Percentiles rank a stretch among this genome's conserved stretches.
phyloP scores from a whole-genome alignment of 108 stramenopile species.

The Cylindrotheca closterium region DNA sequence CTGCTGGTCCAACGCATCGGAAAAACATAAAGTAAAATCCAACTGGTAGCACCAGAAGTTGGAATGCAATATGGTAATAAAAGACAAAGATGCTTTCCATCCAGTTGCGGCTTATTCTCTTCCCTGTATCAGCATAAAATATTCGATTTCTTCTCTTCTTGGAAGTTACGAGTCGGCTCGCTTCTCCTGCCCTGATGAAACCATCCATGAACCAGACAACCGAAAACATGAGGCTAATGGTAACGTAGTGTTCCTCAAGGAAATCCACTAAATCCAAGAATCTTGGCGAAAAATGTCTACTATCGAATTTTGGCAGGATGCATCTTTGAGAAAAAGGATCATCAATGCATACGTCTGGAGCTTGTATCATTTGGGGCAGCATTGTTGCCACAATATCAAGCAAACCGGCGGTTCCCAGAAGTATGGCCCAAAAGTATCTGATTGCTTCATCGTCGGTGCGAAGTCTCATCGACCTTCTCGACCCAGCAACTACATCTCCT shows the following conservation, averaged over 20 bases:
- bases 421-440: constrained; percentile 4
- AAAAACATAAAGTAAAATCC: constrained; percentile 43
- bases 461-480: no score
- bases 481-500: no score
- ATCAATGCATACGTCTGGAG: neutral
- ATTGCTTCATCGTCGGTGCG: neutral
- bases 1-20: neutral
- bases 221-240: constrained; percentile 39
- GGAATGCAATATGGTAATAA: constrained; percentile 22
- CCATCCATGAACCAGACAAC: constrained; percentile 44
- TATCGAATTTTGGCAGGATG: neutral
- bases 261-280: constrained; percentile 1
- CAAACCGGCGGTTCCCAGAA: constrained; percentile 8
- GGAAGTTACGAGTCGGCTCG: constrained; percentile 2
- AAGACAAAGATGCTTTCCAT: constrained; percentile 20
- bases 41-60: constrained; percentile 42
- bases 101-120: neutral
- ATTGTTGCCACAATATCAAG: constrained; percentile 10
- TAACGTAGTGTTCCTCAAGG: constrained; percentile 2
- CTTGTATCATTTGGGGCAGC: neutral
- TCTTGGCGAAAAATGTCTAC: neutral
- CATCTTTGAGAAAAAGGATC: neutral
- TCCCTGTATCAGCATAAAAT: neutral
- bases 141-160: constrained; percentile 28
- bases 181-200: constrained; percentile 22